Conservation (phyloP, 345 rosid species). For the Salix koriyanagi region DNA sequence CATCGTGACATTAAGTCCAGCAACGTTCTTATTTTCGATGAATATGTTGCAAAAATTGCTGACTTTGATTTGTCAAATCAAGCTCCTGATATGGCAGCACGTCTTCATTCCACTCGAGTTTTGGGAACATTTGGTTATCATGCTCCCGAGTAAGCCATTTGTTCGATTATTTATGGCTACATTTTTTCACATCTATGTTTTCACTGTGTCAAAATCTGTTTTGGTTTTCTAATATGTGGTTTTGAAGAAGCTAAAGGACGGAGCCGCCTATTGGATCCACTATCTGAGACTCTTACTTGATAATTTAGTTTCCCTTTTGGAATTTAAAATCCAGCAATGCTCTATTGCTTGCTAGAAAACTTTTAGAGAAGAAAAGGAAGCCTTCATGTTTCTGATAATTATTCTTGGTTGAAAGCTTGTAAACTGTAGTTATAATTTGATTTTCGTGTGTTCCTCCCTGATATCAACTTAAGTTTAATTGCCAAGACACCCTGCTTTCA, state of each 20-base stretch:
- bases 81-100: constrained; percentile 88
- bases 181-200: not conserved
- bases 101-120: constrained; percentile 92
- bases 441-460: not conserved
- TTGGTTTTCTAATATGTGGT: not conserved
- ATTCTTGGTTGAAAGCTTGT: not conserved
- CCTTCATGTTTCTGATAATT: not conserved
- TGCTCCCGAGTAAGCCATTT: constrained; percentile 83
- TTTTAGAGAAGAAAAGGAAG: not conserved
- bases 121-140: constrained; percentile 95
- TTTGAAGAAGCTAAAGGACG: not conserved
- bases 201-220: not conserved
- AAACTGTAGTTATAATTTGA: not conserved
- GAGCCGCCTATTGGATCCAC: not conserved
- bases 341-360: not conserved
- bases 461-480: not conserved
- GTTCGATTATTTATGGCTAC: not conserved
- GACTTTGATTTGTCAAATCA: constrained; percentile 93
- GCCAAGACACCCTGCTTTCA: not conserved
- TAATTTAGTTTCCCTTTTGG: not conserved
- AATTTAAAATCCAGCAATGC: constrained; percentile 1
- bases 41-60: constrained; percentile 82
- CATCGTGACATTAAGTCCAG: constrained; percentile 91
- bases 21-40: constrained; percentile 74
- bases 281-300: not conserved